phyloP scores from a whole-genome alignment of 225 moss, liverwort and hornwort genomes.

The Polytrichum commune region DNA sequence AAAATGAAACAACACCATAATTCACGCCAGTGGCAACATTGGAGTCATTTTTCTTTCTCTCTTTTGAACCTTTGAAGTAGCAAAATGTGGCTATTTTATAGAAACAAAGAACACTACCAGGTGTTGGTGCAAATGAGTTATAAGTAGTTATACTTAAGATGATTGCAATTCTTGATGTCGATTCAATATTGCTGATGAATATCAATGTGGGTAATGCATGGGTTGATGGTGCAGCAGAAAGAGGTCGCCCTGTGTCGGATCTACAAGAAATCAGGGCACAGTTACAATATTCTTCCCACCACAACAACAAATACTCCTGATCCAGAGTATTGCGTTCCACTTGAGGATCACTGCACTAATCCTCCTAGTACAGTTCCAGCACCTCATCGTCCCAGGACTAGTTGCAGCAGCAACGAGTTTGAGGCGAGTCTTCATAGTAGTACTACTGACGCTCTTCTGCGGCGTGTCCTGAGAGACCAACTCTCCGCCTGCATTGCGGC shows the following conservation, averaged over 20 bases:
- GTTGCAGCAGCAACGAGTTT: not conserved
- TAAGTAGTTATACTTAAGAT: no score
- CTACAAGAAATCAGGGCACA: conserved; percentile 48
- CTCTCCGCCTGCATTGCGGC: conserved; percentile 4
- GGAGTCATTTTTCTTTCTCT: no score
- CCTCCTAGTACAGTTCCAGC: not conserved
- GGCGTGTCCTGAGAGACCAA: conserved; percentile 1
- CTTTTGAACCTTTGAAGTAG: no score
- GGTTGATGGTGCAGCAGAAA: conserved; percentile 32
- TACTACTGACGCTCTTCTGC: not conserved
- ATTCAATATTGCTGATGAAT: not conserved
- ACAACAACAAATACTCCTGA: not conserved
- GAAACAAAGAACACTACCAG: not conserved
- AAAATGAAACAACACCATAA: no score
- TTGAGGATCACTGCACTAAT: no score
- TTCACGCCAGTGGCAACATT: no score
- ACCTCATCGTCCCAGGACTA: not conserved
- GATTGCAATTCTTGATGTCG: not conserved
- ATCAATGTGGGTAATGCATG: not conserved
- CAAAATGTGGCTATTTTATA: not conserved
- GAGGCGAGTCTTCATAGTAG: not conserved
- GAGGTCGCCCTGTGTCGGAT: conserved; percentile 74
- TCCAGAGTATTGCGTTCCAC: no score
- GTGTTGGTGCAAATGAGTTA: not conserved
- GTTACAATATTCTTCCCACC: conserved; percentile 8